Evolutionary conservation across 2,329 filamentous ascomycete species (phyloP).

Genomic region (Chrysosporium keratinophilum): DNA sequence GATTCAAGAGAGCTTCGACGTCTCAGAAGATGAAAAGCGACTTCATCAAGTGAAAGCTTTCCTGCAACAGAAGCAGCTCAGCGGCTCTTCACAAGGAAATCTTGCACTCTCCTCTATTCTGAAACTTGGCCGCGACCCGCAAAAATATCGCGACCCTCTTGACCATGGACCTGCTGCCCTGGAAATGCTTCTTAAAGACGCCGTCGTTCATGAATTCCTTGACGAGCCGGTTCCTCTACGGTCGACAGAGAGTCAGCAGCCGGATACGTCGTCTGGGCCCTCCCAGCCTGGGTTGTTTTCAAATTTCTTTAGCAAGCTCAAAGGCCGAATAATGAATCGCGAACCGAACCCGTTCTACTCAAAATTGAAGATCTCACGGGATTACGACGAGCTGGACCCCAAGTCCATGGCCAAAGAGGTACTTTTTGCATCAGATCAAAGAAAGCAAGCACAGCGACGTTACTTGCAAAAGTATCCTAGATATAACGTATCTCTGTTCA

Average conservation of each 20-base stretch:
- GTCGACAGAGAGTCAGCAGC: constrained; percentile 24
- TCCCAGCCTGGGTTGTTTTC: constrained; percentile 51
- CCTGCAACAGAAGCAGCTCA: constrained; percentile 78
- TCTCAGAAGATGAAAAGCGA: constrained; percentile 95
- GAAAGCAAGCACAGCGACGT: constrained; percentile 80
- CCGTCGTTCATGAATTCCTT: constrained; percentile 87
- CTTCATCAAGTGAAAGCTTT: constrained; percentile 94
- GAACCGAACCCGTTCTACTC: constrained; percentile 96
- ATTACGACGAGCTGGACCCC: constrained; percentile 71
- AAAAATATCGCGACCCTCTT: constrained; percentile 62
- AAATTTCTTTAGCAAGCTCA: constrained; percentile 51
- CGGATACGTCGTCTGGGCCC: constrained; percentile 27
- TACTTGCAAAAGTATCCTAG: constrained; percentile 77
- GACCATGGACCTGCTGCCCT: constrained; percentile 86
- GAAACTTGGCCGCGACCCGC: constrained; percentile 50
- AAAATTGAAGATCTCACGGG: constrained; percentile 57
- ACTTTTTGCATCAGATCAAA: constrained; percentile 67
- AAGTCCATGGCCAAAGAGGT: constrained; percentile 83
- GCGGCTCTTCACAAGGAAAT: constrained; percentile 56
- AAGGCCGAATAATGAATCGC: constrained; percentile 47
- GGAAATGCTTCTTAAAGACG: constrained; percentile 94
- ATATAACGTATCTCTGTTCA: constrained; percentile 85
- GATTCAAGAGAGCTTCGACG: constrained; percentile 98
- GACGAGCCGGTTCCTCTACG: constrained; percentile 51
- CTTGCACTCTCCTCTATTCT: constrained; percentile 65